A percentile compares a stretch with the other conserved stretches of the same genome.
These are phyloP conservation scores for Lentinus tigrinus DNA, from an alignment of 768 basidiomycete species.

Conservation along the genomic window DNA sequence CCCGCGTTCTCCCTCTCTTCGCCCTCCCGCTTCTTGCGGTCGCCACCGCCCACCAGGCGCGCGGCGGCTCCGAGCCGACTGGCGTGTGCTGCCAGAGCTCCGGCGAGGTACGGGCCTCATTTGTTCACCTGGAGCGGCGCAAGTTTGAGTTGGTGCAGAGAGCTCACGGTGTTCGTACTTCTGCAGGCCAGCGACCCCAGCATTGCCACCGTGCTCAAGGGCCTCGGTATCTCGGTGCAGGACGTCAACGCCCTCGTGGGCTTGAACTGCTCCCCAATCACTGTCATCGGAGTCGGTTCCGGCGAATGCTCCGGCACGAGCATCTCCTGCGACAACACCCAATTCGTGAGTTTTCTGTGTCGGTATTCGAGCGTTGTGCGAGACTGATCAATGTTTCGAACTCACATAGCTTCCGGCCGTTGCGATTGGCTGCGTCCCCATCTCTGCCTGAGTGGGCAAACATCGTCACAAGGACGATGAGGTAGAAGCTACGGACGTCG, in stretches of 20 bases:
- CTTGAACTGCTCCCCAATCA: constrained; percentile 1
- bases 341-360: background rate
- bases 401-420: background rate
- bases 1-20: background rate
- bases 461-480: background rate
- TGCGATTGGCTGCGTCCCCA: background rate
- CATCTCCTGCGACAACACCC: background rate
- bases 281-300: background rate
- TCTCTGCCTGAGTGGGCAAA: background rate
- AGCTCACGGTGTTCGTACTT: background rate
- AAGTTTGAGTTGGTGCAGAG: too few relatives aligned
- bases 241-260: background rate
- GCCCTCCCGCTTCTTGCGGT: background rate
- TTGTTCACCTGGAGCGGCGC: too few relatives aligned
- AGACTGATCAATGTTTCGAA: background rate
- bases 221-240: background rate
- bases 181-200: background rate
- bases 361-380: background rate
- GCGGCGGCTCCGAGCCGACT: background rate
- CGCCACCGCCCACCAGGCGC: background rate
- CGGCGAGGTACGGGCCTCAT: background rate
- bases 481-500: background rate
- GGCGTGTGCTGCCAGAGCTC: background rate
- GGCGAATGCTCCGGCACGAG: background rate
- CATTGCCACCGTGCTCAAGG: background rate